Conservation (phyloP, 108 stramenopile genomes). For the Nannochloropsis gaditana region DNA sequence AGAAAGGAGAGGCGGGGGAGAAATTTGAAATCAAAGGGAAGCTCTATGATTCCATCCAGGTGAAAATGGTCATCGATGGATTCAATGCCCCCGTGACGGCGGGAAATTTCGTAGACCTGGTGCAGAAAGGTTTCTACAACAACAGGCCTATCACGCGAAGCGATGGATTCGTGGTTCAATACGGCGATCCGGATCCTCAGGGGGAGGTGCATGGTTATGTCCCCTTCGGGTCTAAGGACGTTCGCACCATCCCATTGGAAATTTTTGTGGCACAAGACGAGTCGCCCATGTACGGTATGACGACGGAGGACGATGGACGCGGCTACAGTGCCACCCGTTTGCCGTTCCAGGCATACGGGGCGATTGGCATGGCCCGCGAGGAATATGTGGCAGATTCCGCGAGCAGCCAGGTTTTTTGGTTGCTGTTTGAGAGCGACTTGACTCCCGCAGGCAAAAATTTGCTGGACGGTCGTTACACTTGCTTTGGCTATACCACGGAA, state of each 20-base stretch:
- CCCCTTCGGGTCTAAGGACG: conserved; percentile 55
- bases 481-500: conserved; percentile 86
- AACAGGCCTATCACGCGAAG: conserved; percentile 81
- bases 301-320: conserved; percentile 88
- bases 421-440: conserved; percentile 90
- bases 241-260: conserved; percentile 80
- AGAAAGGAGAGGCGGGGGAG: conserved; percentile 63
- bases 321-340: conserved; percentile 48
- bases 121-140: conserved; percentile 89
- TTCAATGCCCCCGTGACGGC: conserved; percentile 82
- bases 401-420: conserved; percentile 87
- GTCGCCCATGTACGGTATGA: conserved; percentile 77
- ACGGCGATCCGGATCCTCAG: conserved; percentile 73
- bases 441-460: conserved; percentile 98
- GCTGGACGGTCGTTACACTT: conserved; percentile 70
- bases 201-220: conserved; percentile 82
- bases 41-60: conserved; percentile 68
- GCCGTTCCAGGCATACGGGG: conserved; percentile 78
- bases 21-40: conserved; percentile 74
- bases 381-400: conserved; percentile 89
- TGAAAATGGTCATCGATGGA: conserved; percentile 89
- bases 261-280: conserved; percentile 78
- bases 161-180: conserved; percentile 96
- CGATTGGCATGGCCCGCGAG: conserved; percentile 91
- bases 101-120: conserved; percentile 87